phyloP scores from a whole-genome alignment of 1,284 basidiomycete genomes.

The Boletus hoseneyae region DNA sequence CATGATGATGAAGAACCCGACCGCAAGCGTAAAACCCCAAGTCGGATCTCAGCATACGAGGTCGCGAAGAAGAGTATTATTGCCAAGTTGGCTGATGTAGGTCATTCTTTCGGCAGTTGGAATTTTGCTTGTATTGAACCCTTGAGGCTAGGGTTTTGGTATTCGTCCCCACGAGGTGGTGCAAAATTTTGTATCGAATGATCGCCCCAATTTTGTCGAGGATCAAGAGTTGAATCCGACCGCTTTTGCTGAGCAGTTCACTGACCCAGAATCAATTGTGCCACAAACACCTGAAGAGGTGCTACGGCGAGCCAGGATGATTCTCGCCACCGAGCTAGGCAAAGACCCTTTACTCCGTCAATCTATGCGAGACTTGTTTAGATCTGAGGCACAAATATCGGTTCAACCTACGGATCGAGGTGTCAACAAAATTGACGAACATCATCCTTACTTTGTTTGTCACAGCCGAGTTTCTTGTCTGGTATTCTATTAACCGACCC shows the following conservation, averaged over 20 bases:
- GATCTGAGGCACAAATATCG: slow-evolving; percentile 73
- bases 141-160: slow-evolving; percentile 62
- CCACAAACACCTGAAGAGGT: slow-evolving; percentile 60
- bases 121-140: slow-evolving; percentile 15
- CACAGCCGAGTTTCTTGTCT: neutral
- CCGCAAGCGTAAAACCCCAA: slow-evolving; percentile 78
- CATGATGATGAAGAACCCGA: slow-evolving; percentile 66
- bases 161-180: slow-evolving; percentile 78
- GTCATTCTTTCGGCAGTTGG: slow-evolving; percentile 17
- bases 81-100: slow-evolving; percentile 72
- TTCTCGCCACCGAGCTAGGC: slow-evolving; percentile 88
- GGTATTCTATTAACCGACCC: slow-evolving; percentile 6
- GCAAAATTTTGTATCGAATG: slow-evolving; percentile 65
- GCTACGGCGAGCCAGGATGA: slow-evolving; percentile 74
- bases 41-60: slow-evolving; percentile 84
- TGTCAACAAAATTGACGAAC: slow-evolving; percentile 85
- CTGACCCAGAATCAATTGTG: slow-evolving; percentile 59
- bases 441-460: slow-evolving; percentile 86
- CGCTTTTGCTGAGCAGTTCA: slow-evolving; percentile 75
- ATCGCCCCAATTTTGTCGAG: slow-evolving; percentile 68
- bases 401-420: slow-evolving; percentile 91
- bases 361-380: slow-evolving; percentile 78
- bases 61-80: slow-evolving; percentile 78
- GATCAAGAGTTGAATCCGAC: slow-evolving; percentile 74
- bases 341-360: slow-evolving; percentile 89